These are phyloP conservation scores for Fomitiporia mediterranea DNA, from an alignment of 1,284 basidiomycete species.

Conservation along the genomic window DNA sequence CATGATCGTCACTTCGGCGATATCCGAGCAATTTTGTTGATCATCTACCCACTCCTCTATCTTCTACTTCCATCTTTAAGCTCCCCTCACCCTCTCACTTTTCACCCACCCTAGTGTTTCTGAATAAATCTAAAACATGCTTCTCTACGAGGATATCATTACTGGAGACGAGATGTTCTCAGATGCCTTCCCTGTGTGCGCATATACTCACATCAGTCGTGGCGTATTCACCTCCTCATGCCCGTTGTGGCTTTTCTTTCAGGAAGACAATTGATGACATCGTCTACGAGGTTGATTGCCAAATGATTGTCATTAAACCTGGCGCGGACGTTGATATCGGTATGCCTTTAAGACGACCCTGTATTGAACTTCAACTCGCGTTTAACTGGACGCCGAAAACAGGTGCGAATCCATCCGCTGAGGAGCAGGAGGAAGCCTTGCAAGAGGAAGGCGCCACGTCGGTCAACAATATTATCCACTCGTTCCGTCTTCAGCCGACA, in stretches of 20 bases:
- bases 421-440: constrained; percentile 81
- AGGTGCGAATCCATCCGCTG: constrained; percentile 90
- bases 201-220: not conserved
- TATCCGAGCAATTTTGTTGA: constrained; percentile 27
- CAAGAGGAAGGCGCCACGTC: constrained; percentile 65
- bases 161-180: constrained; percentile 92
- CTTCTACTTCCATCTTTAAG: not conserved
- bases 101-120: constrained; percentile 23
- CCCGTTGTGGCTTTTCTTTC: constrained; percentile 21
- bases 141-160: constrained; percentile 75
- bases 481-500: constrained; percentile 86
- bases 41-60: constrained; percentile 23
- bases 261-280: constrained; percentile 83
- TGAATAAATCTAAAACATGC: constrained; percentile 44
- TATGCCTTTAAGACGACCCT: constrained; percentile 29
- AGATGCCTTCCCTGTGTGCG: constrained; percentile 83
- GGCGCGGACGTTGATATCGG: constrained; percentile 91
- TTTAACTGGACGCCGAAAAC: constrained; percentile 17
- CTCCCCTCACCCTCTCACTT: constrained; percentile 20
- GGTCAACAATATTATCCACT: constrained; percentile 92
- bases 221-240: constrained; percentile 3
- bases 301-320: constrained; percentile 68
- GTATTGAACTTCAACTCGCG: not conserved
- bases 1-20: constrained; percentile 11
- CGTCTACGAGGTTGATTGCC: constrained; percentile 89